Percentiles rank a stretch among this genome's conserved stretches.
Conservation (phyloP, 1,284 basidiomycete genomes). For the Papiliotrema fonsecae region DNA sequence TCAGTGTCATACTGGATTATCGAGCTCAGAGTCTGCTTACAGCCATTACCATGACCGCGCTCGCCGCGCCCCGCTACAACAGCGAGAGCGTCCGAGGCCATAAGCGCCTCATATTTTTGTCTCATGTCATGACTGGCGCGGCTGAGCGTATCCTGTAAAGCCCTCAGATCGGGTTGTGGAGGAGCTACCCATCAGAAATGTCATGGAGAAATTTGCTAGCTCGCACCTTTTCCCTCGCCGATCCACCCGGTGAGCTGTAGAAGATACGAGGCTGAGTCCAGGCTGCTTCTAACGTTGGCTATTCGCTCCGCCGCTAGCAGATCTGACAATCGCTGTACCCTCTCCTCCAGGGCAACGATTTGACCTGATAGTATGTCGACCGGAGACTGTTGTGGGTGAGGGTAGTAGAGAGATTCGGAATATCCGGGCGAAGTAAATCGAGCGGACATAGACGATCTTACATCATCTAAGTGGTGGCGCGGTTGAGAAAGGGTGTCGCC, state of each 20-base stretch:
- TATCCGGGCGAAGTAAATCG: slow-evolving; percentile 10
- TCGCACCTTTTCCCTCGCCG: slow-evolving; percentile 14
- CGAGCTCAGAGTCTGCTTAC: not conserved
- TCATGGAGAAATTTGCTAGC: not conserved
- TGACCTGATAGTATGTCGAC: slow-evolving; percentile 18
- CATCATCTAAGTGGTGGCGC: not conserved
- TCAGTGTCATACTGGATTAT: not conserved
- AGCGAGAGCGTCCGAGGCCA: slow-evolving; percentile 23
- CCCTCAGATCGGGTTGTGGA: slow-evolving; percentile 12
- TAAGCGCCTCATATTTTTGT: slow-evolving; percentile 25
- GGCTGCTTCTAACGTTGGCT: slow-evolving; percentile 23
- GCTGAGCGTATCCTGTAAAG: slow-evolving; percentile 23
- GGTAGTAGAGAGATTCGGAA: slow-evolving; percentile 24
- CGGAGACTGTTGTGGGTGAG: slow-evolving; percentile 13
- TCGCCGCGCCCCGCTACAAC: slow-evolving; percentile 12
- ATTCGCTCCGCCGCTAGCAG: slow-evolving; percentile 29
- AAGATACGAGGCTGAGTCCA: slow-evolving; percentile 31
- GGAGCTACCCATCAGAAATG: slow-evolving; percentile 6
- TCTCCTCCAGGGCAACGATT: slow-evolving; percentile 30
- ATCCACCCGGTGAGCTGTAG: slow-evolving; percentile 33
- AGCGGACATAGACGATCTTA: slow-evolving; percentile 7
- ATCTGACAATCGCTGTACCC: slow-evolving; percentile 21
- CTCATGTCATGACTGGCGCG: slow-evolving; percentile 20
- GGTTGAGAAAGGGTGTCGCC: not conserved
- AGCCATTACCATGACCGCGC: not conserved